These are phyloP conservation scores for Prunus padus DNA, from an alignment of 306 rosid species.

Conservation along the genomic window DNA sequence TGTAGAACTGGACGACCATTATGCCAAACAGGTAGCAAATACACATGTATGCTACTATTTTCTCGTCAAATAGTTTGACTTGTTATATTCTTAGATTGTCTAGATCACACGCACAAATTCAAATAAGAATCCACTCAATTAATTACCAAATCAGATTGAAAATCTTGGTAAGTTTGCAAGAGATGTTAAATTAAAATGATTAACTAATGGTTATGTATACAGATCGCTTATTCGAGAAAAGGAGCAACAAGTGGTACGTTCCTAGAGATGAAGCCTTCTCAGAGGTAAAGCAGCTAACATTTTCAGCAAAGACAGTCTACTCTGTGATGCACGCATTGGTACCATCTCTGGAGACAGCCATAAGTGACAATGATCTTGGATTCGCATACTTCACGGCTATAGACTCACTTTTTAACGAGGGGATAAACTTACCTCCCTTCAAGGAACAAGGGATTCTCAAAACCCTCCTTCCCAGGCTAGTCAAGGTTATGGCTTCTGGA, in stretches of 20 bases:
- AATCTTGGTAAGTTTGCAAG: too few relatives aligned
- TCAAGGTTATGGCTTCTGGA: constrained; percentile 29
- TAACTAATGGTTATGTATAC: neutral
- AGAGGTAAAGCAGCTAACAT: constrained; percentile 44
- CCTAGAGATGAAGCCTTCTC: constrained; percentile 75
- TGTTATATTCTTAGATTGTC: neutral
- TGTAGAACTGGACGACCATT: constrained; percentile 39
- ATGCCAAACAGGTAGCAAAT: neutral
- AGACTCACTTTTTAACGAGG: constrained; percentile 53
- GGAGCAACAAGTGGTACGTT: constrained; percentile 46
- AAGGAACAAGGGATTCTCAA: constrained; percentile 18
- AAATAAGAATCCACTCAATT: neutral
- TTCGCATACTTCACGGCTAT: constrained; percentile 56
- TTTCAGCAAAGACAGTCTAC: constrained; percentile 31
- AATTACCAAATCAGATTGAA: too few relatives aligned
- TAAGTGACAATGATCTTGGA: constrained; percentile 29
- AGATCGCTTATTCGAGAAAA: constrained; percentile 54
- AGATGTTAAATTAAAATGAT: neutral
- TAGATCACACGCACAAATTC: neutral
- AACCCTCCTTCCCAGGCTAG: constrained; percentile 39
- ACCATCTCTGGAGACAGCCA: constrained; percentile 31
- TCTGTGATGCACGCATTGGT: constrained; percentile 47
- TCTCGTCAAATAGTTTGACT: neutral
- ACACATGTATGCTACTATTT: neutral
- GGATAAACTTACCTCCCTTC: constrained; percentile 43